These are phyloP conservation scores for Plenodomus lindquistii DNA, from an alignment of 2,329 filamentous ascomycete species.

Conservation along the genomic window DNA sequence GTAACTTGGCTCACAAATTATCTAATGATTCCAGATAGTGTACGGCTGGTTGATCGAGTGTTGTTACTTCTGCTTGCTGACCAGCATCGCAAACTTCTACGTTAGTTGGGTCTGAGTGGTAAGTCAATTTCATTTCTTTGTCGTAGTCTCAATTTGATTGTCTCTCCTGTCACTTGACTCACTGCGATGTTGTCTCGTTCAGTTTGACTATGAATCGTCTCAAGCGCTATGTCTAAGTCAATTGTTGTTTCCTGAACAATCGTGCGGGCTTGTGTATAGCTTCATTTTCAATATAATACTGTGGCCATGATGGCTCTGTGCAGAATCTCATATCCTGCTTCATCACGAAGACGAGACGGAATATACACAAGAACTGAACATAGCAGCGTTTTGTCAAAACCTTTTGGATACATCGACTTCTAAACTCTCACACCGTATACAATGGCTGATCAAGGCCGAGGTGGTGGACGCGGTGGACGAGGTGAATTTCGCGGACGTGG, in stretches of 20 bases:
- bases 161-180: not conserved
- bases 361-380: not conserved
- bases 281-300: not conserved
- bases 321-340: not conserved
- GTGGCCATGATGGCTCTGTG: not conserved
- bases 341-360: not conserved
- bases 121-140: not conserved
- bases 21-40: too few relatives aligned
- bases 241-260: too few relatives aligned
- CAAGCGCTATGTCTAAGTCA: too few relatives aligned
- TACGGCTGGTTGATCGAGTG: too few relatives aligned
- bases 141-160: not conserved
- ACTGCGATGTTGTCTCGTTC: not conserved
- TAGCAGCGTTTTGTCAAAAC: not conserved
- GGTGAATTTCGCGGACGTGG: constrained; percentile 27
- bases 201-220: too few relatives aligned
- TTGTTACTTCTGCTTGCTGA: not conserved
- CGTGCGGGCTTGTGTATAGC: too few relatives aligned
- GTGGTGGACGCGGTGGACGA: constrained; percentile 21
- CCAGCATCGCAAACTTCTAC: not conserved
- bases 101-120: too few relatives aligned
- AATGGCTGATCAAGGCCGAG: constrained; percentile 22
- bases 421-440: constrained; percentile 21
- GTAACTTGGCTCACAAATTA: too few relatives aligned
- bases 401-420: not conserved